Percentiles rank a stretch among this genome's conserved stretches.
Evolutionary conservation across 164 flowering plant species (phyloP).

Genomic region (Annona squamosa): DNA sequence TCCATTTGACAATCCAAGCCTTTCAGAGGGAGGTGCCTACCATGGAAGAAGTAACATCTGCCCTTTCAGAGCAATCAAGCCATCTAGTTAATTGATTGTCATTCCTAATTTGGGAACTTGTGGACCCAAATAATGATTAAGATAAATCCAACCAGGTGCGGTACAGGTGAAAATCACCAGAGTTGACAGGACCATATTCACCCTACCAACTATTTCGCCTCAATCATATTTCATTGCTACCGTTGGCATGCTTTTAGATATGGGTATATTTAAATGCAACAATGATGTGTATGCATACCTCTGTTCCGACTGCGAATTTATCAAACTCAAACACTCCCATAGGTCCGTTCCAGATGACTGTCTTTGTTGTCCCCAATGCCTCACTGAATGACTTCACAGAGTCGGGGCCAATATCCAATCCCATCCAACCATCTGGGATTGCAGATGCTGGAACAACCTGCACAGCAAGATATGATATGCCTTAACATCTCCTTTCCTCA

Average conservation of each 20-base stretch:
- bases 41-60: background rate
- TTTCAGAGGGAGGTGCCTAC: no score
- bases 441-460: slow-evolving; percentile 56
- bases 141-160: background rate
- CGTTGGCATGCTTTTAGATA: background rate
- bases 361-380: slow-evolving; percentile 54
- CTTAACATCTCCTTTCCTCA: background rate
- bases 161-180: no score
- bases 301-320: slow-evolving; percentile 79
- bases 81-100: background rate
- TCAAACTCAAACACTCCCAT: slow-evolving; percentile 93
- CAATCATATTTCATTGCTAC: no score
- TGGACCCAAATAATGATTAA: background rate
- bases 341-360: slow-evolving; percentile 85
- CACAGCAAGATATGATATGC: slow-evolving; percentile 7
- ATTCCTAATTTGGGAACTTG: background rate
- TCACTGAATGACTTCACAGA: slow-evolving; percentile 55
- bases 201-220: no score
- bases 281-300: slow-evolving; percentile 32
- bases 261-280: background rate
- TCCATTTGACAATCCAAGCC: background rate
- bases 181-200: no score
- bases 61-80: background rate
- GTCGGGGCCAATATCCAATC: slow-evolving; percentile 77
- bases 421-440: slow-evolving; percentile 88